Percentiles rank a stretch among this genome's conserved stretches.
Evolutionary conservation across 129 eudicot species (phyloP).

Genomic region (Sambucus nigra): DNA sequence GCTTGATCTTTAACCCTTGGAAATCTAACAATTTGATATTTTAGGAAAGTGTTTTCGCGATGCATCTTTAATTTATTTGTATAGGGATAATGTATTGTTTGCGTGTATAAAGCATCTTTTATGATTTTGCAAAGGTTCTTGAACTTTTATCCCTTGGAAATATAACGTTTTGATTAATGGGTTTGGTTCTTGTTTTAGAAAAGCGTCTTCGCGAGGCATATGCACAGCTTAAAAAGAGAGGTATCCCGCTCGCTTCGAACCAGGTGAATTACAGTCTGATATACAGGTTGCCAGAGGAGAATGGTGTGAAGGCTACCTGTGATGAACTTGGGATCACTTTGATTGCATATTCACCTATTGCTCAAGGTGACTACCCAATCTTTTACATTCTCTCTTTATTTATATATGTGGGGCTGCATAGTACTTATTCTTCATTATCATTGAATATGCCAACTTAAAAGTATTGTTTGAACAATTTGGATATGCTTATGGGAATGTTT

Average conservation of each 20-base stretch:
- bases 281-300: conserved; percentile 84
- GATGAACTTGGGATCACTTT: conserved; percentile 89
- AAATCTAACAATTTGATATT: no score
- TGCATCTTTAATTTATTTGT: background rate
- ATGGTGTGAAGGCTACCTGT: conserved; percentile 90
- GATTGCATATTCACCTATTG: conserved; percentile 89
- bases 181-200: conserved; percentile 29
- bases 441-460: background rate
- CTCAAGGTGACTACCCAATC: conserved; percentile 54
- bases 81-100: background rate
- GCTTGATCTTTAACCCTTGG: no score
- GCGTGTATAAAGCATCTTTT: background rate
- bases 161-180: background rate
- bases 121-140: background rate
- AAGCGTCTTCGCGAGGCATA: conserved; percentile 88
- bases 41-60: no score
- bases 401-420: background rate
- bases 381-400: background rate
- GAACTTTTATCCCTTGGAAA: background rate
- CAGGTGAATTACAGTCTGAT: conserved; percentile 99
- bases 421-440: no score
- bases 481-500: background rate
- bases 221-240: conserved; percentile 58
- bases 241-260: conserved; percentile 92
- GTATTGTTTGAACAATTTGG: background rate